These are phyloP conservation scores for Cryptococcus wingfieldii DNA, from an alignment of 1,284 basidiomycete genomes.

Conservation along the genomic window DNA sequence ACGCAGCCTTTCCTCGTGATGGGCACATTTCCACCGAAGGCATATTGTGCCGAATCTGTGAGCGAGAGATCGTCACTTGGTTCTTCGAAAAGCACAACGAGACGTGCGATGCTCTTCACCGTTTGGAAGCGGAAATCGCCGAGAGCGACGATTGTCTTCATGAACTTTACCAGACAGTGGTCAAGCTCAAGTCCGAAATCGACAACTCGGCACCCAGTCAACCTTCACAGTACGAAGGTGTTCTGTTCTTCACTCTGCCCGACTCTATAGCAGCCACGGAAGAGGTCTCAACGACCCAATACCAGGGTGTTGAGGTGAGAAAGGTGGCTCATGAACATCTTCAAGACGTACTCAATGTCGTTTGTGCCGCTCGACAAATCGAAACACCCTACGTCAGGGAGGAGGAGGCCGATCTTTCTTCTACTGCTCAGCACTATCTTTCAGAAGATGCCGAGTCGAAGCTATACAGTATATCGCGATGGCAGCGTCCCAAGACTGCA, in stretches of 20 bases:
- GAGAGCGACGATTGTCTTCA: conserved; percentile 89
- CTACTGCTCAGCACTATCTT: conserved; percentile 85
- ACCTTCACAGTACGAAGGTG: conserved; percentile 79
- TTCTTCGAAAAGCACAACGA: conserved; percentile 99
- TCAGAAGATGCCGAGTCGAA: conserved; percentile 80
- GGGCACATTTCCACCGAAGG: conserved; percentile 74
- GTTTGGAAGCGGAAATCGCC: conserved; percentile 89
- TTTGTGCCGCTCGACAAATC: conserved; percentile 74
- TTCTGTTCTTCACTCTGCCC: conserved; percentile 61
- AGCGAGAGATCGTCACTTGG: conserved; percentile 94
- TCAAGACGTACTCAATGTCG: conserved; percentile 77
- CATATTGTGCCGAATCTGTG: conserved; percentile 98
- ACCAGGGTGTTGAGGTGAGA: conserved; percentile 69
- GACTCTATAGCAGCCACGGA: conserved; percentile 24
- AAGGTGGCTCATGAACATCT: conserved; percentile 72
- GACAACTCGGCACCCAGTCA: conserved; percentile 41
- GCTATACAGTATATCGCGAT: conserved; percentile 71
- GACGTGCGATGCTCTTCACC: conserved; percentile 94
- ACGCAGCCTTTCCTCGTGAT: conserved; percentile 61
- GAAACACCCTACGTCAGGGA: conserved; percentile 86
- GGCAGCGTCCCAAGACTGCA: conserved; percentile 77
- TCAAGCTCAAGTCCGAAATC: conserved; percentile 64
- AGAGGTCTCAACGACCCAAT: conserved; percentile 12
- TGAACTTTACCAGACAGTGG: conserved; percentile 78
- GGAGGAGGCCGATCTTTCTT: conserved; percentile 81